Conservation (phyloP, 164 flowering plant species). For the Nelumbo lutea region DNA sequence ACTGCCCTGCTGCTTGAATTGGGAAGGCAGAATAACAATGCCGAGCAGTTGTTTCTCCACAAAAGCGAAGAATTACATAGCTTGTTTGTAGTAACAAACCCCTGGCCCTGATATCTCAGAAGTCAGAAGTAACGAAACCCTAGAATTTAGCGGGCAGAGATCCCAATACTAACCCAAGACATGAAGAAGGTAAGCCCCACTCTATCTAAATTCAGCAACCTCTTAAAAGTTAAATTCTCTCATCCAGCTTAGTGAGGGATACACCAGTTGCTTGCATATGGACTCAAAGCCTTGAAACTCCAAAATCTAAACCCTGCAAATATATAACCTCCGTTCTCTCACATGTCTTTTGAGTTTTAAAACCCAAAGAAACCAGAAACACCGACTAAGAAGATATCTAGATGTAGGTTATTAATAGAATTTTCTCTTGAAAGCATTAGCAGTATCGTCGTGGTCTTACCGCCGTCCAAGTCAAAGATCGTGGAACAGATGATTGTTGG, state of each 20-base stretch:
- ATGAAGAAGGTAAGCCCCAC: conserved; percentile 15
- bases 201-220: conserved; percentile 10
- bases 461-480: conserved; percentile 4
- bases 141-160: conserved; percentile 11
- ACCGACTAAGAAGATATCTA: not conserved
- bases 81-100: not conserved
- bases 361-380: not conserved
- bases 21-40: not conserved
- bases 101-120: not conserved
- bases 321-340: not conserved
- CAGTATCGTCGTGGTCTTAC: conserved; percentile 7
- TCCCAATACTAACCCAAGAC: conserved; percentile 5
- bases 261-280: not conserved
- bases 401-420: not conserved
- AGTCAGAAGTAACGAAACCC: conserved; percentile 18
- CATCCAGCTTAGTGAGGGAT: not conserved
- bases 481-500: not conserved
- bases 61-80: not conserved
- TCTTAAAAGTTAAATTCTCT: not conserved
- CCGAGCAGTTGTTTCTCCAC: not conserved
- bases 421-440: not conserved
- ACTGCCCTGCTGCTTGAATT: not conserved
- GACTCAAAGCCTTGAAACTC: not conserved
- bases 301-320: not conserved
- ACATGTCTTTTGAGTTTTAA: not conserved